A percentile compares a stretch with the other conserved stretches of the same genome.
phyloP scores from a whole-genome alignment of 164 flowering plant genomes.

The Chloranthus sessilifolius region DNA sequence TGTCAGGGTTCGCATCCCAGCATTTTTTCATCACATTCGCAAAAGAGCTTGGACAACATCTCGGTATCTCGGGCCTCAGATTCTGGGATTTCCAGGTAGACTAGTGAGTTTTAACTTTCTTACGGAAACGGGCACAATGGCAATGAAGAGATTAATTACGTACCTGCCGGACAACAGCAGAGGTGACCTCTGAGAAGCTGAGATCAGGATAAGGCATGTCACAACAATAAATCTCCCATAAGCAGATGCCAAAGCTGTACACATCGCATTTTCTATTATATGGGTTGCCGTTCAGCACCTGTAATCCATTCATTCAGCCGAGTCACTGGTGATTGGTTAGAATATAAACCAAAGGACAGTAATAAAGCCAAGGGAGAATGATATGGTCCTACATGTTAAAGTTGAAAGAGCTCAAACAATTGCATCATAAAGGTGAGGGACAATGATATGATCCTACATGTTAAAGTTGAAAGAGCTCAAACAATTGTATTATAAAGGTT shows the following conservation, averaged over 20 bases:
- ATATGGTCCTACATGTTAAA: no score
- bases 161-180: constrained; percentile 94
- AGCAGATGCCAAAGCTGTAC: constrained; percentile 89
- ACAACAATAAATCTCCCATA: constrained; percentile 96
- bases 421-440: no score
- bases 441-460: no score
- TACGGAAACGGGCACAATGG: not conserved
- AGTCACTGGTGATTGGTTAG: constrained; percentile 8
- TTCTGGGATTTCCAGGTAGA: constrained; percentile 43
- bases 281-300: constrained; percentile 89
- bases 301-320: constrained; percentile 16
- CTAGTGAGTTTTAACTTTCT: no score
- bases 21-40: constrained; percentile 38
- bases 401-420: no score
- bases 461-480: no score
- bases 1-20: constrained; percentile 77
- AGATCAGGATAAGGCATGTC: constrained; percentile 97
- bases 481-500: no score
- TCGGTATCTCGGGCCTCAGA: constrained; percentile 89
- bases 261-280: constrained; percentile 94
- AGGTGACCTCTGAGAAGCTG: constrained; percentile 80
- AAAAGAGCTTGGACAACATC: constrained; percentile 86
- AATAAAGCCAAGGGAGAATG: no score
- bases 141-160: not conserved
- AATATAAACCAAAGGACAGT: constrained; percentile 7